A percentile compares a stretch with the other conserved stretches of the same genome.
phyloP scores from a whole-genome alignment of 2,329 filamentous ascomycete species.

The Fusarium oligoseptatum region DNA sequence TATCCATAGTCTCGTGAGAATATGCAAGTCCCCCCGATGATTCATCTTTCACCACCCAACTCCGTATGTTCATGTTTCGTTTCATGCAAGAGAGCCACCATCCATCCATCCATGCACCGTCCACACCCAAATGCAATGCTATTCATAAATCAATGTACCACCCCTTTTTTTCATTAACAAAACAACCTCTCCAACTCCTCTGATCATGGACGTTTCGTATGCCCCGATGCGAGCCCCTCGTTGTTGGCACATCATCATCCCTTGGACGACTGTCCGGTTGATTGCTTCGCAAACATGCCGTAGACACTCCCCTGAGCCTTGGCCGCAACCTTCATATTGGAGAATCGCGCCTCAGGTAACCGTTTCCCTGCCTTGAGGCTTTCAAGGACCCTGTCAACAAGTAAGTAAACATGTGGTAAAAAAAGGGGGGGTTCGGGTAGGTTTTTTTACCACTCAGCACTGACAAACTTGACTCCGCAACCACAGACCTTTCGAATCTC shows the following conservation, averaged over 20 bases:
- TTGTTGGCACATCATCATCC: neutral
- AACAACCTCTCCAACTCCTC: neutral
- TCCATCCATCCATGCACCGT: neutral
- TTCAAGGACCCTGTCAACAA: conserved; percentile 77
- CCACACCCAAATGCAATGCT: conserved; percentile 4
- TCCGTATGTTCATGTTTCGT: neutral
- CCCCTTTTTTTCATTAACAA: neutral
- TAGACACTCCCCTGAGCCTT: conserved; percentile 76
- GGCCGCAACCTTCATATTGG: conserved; percentile 71
- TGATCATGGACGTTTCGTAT: neutral
- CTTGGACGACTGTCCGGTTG: no score
- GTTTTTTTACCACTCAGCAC: conserved; percentile 77
- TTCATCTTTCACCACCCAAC: neutral
- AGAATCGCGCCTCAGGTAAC: conserved; percentile 80
- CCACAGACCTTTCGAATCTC: conserved; percentile 79
- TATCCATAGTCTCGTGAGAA: neutral
- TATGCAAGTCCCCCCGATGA: neutral
- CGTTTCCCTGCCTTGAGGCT: conserved; percentile 82
- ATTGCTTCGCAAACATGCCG: conserved; percentile 55
- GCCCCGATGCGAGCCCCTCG: no score
- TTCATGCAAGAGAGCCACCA: conserved; percentile 6
- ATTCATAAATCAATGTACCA: neutral
- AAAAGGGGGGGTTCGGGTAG: neutral
- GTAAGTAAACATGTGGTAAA: neutral
- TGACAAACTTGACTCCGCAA: conserved; percentile 81